Evolutionary conservation across 164 flowering plant species (phyloP).

Genomic region (Aristolochia contorta): DNA sequence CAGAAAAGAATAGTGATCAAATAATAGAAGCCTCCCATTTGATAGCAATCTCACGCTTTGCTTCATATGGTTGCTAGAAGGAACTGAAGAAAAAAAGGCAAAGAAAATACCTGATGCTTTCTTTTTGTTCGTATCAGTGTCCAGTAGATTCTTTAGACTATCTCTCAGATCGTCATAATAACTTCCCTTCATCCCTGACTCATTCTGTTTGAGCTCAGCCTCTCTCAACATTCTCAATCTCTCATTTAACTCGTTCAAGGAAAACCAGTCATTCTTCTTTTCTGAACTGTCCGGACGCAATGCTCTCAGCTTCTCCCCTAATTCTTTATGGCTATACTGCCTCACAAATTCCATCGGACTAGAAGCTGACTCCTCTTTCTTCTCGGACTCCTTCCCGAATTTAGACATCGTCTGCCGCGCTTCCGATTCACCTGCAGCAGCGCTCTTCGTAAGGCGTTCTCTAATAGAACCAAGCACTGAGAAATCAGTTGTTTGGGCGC

Average conservation of each 20-base stretch:
- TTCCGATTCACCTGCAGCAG: conserved; percentile 1
- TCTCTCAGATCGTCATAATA: conserved; percentile 28
- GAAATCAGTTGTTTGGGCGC: neutral
- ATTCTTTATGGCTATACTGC: conserved; percentile 30
- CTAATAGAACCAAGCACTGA: too few relatives aligned
- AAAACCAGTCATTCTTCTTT: conserved; percentile 35
- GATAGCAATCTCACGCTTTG: too few relatives aligned
- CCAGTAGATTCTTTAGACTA: conserved; percentile 22
- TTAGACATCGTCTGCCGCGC: conserved; percentile 17
- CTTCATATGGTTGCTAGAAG: too few relatives aligned
- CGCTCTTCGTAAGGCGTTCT: too few relatives aligned
- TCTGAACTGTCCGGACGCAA: conserved; percentile 37
- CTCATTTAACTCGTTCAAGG: conserved; percentile 59
- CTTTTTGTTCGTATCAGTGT: conserved; percentile 17
- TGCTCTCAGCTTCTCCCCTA: conserved; percentile 54
- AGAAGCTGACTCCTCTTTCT: conserved; percentile 9
- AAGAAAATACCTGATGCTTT: neutral
- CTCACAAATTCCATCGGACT: conserved; percentile 32
- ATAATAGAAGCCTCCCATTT: too few relatives aligned
- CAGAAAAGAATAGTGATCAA: too few relatives aligned
- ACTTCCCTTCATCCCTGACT: conserved; percentile 16
- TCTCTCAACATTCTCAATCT: conserved; percentile 55
- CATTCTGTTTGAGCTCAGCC: conserved; percentile 41
- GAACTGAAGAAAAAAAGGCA: too few relatives aligned
- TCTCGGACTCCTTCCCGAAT: conserved; percentile 25